Conservation (phyloP, 305 asterid genomes). For the Rubia peregrina region DNA sequence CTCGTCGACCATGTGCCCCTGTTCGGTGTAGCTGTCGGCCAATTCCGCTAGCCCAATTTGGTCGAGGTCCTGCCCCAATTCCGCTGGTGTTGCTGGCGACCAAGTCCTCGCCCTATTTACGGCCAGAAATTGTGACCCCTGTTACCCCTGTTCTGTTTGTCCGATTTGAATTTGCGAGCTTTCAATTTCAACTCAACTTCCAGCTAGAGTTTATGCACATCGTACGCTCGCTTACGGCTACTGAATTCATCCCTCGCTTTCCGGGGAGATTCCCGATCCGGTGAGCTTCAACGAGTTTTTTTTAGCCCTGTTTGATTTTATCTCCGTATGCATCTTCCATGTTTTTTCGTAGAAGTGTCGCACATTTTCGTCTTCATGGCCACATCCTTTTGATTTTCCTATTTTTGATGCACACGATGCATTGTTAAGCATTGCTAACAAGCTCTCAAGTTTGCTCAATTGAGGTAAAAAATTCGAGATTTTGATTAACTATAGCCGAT, state of each 20-base stretch:
- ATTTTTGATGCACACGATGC: neutral
- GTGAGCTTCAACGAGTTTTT: slow-evolving; percentile 24
- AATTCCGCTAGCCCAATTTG: too few species aligned
- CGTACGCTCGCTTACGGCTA: neutral
- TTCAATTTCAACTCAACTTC: slow-evolving; percentile 12
- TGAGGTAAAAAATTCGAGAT: neutral
- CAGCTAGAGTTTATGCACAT: slow-evolving; percentile 20
- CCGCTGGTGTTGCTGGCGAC: too few species aligned
- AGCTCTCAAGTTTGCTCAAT: neutral
- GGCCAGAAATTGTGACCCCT: too few species aligned
- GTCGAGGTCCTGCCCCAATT: too few species aligned
- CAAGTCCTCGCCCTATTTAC: too few species aligned
- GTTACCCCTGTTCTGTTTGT: too few species aligned
- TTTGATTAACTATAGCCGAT: too few species aligned
- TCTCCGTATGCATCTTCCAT: neutral
- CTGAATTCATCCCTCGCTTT: neutral
- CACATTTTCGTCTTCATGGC: neutral
- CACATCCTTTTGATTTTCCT: neutral
- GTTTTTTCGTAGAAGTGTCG: neutral
- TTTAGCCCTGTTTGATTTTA: neutral
- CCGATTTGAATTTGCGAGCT: slow-evolving; percentile 2
- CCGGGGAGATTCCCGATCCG: slow-evolving; percentile 47
- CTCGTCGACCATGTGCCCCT: too few species aligned
- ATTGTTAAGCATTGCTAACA: neutral
- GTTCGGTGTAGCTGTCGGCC: too few species aligned